phyloP scores from a whole-genome alignment of 2,329 filamentous ascomycete genomes.

The Gaeumannomyces tritici region DNA sequence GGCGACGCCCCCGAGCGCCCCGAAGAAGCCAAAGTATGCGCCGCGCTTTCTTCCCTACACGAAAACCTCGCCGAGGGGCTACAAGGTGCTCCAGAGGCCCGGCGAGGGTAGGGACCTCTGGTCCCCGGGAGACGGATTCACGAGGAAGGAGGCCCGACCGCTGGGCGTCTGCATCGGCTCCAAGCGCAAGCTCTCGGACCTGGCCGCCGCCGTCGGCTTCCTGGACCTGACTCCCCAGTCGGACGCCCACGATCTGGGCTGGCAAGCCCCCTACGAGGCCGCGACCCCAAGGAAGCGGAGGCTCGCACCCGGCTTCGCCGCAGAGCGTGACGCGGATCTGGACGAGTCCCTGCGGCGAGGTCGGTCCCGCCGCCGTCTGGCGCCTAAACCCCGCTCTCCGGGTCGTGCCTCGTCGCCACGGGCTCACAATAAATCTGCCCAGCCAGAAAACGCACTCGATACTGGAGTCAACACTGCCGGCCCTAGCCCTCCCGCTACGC shows the following conservation, averaged over 20 bases:
- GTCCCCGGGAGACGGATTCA: constrained; percentile 2
- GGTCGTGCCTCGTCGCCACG: not conserved
- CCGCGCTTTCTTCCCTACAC: not conserved
- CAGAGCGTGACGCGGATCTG: not conserved
- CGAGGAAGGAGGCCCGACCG: not conserved
- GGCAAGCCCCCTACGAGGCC: not conserved
- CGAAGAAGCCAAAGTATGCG: not conserved
- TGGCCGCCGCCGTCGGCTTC: not conserved
- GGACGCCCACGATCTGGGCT: not conserved
- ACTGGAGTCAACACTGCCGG: too few relatives aligned
- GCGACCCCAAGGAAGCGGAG: not conserved
- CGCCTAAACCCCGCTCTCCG: not conserved
- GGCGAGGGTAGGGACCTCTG: not conserved
- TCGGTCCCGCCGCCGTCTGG: not conserved
- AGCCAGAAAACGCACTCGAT: not conserved
- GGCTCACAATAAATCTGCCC: not conserved
- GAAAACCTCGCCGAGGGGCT: not conserved
- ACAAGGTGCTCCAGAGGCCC: not conserved
- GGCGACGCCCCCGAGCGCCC: not conserved
- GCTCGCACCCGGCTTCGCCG: not conserved
- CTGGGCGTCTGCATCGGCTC: not conserved
- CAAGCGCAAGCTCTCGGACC: constrained; percentile 2
- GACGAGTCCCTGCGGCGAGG: not conserved
- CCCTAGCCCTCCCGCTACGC: too few relatives aligned
- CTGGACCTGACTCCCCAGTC: not conserved